phyloP scores from a whole-genome alignment of 2,329 filamentous ascomycete species.

The Cordyceps militaris region DNA sequence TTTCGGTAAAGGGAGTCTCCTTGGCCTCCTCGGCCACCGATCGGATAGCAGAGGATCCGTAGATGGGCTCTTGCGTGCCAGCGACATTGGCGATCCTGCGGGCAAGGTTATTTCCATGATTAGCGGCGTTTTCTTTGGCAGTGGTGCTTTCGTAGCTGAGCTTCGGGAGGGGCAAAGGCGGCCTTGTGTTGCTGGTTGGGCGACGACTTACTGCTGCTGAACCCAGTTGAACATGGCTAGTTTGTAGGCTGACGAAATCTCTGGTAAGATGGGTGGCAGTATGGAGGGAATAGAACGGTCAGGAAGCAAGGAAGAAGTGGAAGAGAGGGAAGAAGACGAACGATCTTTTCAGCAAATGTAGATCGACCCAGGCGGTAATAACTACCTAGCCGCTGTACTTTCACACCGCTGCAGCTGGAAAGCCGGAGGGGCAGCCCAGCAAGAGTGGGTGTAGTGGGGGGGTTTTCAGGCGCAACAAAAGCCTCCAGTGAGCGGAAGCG shows the following conservation, averaged over 20 bases:
- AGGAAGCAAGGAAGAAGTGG: not conserved
- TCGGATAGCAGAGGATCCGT: slow-evolving; percentile 80
- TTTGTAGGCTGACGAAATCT: not conserved
- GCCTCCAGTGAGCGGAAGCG: not conserved
- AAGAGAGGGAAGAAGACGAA: slow-evolving; percentile 12
- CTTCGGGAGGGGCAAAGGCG: not conserved
- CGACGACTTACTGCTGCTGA: slow-evolving; percentile 68
- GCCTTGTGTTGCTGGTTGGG: not conserved
- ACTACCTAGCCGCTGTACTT: slow-evolving; percentile 8
- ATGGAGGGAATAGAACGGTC: not conserved
- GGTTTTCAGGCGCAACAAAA: not conserved
- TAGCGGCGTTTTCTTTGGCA: slow-evolving; percentile 14
- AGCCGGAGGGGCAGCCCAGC: slow-evolving; percentile 1
- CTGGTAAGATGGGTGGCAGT: not conserved
- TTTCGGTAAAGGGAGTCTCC: slow-evolving; percentile 71
- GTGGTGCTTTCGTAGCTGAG: not conserved
- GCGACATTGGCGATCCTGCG: slow-evolving; percentile 68
- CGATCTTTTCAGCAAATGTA: slow-evolving; percentile 1
- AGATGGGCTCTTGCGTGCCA: slow-evolving; percentile 93
- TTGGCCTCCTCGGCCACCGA: slow-evolving; percentile 77
- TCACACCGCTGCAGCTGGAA: slow-evolving; percentile 10
- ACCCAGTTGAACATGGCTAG: slow-evolving; percentile 84
- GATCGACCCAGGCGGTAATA: slow-evolving; percentile 10
- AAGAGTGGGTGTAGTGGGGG: slow-evolving; percentile 9
- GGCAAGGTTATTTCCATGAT: slow-evolving; percentile 14